A percentile compares a stretch with the other conserved stretches of the same genome.
Conservation (phyloP, 306 rosid genomes). For the Dalbergia cultrata region DNA sequence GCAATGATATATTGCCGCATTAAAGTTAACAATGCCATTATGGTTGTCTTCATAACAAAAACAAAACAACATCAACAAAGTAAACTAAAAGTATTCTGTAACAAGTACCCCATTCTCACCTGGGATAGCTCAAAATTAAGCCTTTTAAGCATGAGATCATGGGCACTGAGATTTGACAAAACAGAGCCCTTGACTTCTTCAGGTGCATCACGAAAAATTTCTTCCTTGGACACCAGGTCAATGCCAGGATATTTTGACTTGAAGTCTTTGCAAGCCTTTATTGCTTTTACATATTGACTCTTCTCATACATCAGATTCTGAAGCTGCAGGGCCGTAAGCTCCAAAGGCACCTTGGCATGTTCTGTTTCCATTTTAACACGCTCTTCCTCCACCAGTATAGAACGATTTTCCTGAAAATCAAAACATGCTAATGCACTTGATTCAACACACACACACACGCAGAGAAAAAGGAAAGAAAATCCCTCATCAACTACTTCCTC, state of each 20-base stretch:
- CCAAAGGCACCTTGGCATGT: conserved; percentile 77
- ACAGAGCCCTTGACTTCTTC: conserved; percentile 56
- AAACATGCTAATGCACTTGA: not conserved
- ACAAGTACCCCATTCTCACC: conserved; percentile 45
- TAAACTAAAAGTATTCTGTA: not conserved
- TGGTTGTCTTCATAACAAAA: not conserved
- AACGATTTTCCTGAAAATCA: conserved; percentile 74
- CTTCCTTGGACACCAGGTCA: conserved; percentile 73
- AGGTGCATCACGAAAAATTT: conserved; percentile 67
- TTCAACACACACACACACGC: not conserved
- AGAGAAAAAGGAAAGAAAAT: not conserved
- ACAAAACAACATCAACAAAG: not conserved
- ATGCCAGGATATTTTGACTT: conserved; percentile 75
- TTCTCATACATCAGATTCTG: conserved; percentile 85
- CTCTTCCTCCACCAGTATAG: conserved; percentile 84
- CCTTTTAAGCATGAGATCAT: conserved; percentile 78
- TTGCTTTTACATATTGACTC: conserved; percentile 81
- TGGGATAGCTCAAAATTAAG: conserved; percentile 77
- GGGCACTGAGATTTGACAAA: conserved; percentile 66
- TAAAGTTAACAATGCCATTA: conserved; percentile 11
- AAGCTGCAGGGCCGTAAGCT: conserved; percentile 73
- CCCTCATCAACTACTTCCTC: not conserved
- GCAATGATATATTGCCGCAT: not conserved
- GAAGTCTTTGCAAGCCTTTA: conserved; percentile 84
- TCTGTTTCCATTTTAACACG: conserved; percentile 81